phyloP scores from a whole-genome alignment of 257 asterid species.

The Penstemon eatonii region DNA sequence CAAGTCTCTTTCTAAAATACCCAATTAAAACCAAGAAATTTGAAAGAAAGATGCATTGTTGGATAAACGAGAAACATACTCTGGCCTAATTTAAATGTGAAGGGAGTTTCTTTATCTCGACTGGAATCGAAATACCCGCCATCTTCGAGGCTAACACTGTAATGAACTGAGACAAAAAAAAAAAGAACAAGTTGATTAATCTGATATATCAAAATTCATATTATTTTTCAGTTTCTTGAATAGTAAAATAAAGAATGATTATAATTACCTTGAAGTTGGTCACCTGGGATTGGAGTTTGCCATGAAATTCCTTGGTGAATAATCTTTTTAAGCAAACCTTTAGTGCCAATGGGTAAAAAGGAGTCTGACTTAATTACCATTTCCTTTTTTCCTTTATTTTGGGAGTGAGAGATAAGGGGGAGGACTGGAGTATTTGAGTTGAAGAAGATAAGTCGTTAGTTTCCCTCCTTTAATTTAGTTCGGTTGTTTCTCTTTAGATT shows the following conservation, averaged over 20 bases:
- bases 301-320: constrained; percentile 49
- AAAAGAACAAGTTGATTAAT: not conserved
- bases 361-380: constrained; percentile 16
- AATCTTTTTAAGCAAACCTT: constrained; percentile 45
- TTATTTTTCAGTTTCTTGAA: no score
- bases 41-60: not conserved
- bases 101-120: constrained; percentile 46
- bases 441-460: constrained; percentile 43
- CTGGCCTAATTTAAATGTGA: constrained; percentile 62
- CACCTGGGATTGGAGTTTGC: constrained; percentile 66
- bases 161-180: constrained; percentile 50
- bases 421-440: constrained; percentile 8
- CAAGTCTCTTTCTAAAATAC: not conserved
- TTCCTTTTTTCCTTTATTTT: not conserved
- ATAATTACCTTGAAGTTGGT: constrained; percentile 55
- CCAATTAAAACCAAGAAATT: not conserved
- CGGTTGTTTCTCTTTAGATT: constrained; percentile 30
- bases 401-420: constrained; percentile 26
- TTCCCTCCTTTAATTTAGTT: constrained; percentile 43
- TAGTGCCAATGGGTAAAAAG: constrained; percentile 31
- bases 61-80: constrained; percentile 32
- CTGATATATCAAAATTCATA: not conserved
- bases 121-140: constrained; percentile 50
- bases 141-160: constrained; percentile 44
- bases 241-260: no score